Base-by-base conservation (phyloP, 805 yeast species). In the Myxozyma lipomycoides region DNA sequence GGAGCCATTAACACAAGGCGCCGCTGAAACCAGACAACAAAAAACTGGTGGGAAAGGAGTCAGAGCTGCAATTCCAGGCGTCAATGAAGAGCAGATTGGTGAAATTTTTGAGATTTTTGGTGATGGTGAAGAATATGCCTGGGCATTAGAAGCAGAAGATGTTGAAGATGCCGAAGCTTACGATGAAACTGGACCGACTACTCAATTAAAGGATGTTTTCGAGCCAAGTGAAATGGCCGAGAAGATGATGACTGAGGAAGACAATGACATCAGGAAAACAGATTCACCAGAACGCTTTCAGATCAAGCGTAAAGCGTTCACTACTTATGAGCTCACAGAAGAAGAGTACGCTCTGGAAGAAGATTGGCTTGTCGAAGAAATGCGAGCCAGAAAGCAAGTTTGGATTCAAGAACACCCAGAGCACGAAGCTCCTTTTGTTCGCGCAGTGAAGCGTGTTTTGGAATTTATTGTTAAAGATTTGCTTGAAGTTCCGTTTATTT, bases 61-160 rank as follows among this genome's bases (percentile, higher is more conserved):
- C 9, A 43, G 50, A 21, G 61, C 70, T 3, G 64, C 66, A 22
- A 55, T 66, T 28, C 63, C 64, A 4, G 77, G 86, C 62, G 71
- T 85, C 39, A 96, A 93, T 61, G 83, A 93, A 48, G 98, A 93
- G 62, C 86, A 87, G 66, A 78, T 91, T 58, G 93, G 88, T 63
- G 97, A 91, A 68, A 78, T 93, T 64, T 89, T 82, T 63, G 98
- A 93, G 66, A 87, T 93, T 12, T 93, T 93, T 66, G 98, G 98
- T 59, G 95, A 89, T 67, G 98, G 98, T 45, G 89, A 83, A 58
- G 97, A 91, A 64, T 93, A 93, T 68, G 96, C 87, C 50, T 93
- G 98, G 98, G 98, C 98, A 10, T 73, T 93, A 48, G 96, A 88
- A 63, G 93, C 87, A 25, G 96, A 90, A 70, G 82, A 79, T n/a